Evolutionary conservation across 148 eudicot genomes (phyloP).

Genomic region (Agrostemma githago): DNA sequence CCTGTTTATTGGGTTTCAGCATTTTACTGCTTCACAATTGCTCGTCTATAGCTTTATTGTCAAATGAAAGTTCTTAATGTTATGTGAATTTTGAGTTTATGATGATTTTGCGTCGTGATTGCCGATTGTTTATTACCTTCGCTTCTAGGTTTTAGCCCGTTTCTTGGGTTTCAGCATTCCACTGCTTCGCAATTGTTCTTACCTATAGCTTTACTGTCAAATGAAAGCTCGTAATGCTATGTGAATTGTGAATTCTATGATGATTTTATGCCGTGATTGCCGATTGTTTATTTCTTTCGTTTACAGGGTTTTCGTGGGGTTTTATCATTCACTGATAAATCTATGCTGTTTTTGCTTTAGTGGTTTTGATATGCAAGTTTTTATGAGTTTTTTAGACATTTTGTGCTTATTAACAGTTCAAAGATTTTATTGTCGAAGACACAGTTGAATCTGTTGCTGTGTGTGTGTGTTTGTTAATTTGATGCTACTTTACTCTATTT

Average conservation of each 20-base stretch:
- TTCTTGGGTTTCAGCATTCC: constrained; percentile 29
- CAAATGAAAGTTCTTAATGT: no score
- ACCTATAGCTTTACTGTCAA: not conserved
- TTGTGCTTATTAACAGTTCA: not conserved
- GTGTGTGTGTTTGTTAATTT: not conserved
- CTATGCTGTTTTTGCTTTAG: not conserved
- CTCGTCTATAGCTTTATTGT: no score
- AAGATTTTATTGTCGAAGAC: no score
- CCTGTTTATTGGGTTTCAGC: no score
- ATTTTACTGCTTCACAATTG: no score
- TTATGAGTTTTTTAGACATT: not conserved
- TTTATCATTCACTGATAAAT: not conserved
- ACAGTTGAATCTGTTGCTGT: not conserved
- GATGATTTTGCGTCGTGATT: no score
- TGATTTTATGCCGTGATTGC: not conserved
- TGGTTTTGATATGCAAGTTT: no score
- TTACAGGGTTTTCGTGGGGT: not conserved
- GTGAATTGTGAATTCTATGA: not conserved
- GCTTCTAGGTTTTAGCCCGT: not conserved
- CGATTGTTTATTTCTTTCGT: not conserved
- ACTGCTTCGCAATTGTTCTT: not conserved
- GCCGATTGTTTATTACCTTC: no score
- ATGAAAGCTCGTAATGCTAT: not conserved
- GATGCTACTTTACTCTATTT: not conserved
- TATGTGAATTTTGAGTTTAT: no score